These are phyloP conservation scores for Scleroderma citrinum DNA, from an alignment of 768 basidiomycete species.

Conservation along the genomic window DNA sequence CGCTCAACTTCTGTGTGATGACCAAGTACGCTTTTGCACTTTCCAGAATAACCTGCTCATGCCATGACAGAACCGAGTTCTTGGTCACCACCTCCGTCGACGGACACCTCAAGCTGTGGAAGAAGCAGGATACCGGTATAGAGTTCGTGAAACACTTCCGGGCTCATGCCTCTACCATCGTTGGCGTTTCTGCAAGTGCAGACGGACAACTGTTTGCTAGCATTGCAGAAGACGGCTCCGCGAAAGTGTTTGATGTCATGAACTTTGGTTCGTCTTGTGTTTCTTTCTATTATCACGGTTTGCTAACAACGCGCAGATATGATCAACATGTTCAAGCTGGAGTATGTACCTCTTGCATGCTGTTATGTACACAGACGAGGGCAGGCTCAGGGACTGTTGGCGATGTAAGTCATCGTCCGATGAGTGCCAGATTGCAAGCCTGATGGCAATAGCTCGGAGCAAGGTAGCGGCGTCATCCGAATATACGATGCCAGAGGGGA, in stretches of 20 bases:
- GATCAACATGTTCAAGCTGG: conserved; percentile 96
- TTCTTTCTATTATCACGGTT: background rate
- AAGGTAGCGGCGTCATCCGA: conserved; percentile 64
- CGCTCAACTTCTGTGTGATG: conserved; percentile 81
- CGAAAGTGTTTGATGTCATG: conserved; percentile 95
- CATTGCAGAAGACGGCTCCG: conserved; percentile 84
- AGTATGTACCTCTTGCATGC: conserved; percentile 78
- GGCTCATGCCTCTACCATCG: conserved; percentile 77
- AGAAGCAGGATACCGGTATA: conserved; percentile 92
- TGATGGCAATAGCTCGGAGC: conserved; percentile 61
- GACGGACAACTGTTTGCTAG: conserved; percentile 93
- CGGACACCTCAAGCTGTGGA: conserved; percentile 98
- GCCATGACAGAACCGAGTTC: conserved; percentile 73
- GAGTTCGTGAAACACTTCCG: conserved; percentile 99
- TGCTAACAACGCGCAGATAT: conserved; percentile 56
- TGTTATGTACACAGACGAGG: conserved; percentile 94
- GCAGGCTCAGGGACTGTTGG: conserved; percentile 81
- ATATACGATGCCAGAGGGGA: conserved; percentile 92
- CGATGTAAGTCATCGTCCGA: conserved; percentile 55
- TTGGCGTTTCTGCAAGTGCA: conserved; percentile 77
- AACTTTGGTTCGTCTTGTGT: conserved; percentile 78
- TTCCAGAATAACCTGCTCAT: conserved; percentile 7
- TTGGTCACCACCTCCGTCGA: conserved; percentile 92
- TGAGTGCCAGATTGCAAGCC: conserved; percentile 5
- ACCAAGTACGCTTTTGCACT: conserved; percentile 57